Evolutionary conservation across 257 asterid genomes (phyloP).

Genomic region (Agastache rugosa): DNA sequence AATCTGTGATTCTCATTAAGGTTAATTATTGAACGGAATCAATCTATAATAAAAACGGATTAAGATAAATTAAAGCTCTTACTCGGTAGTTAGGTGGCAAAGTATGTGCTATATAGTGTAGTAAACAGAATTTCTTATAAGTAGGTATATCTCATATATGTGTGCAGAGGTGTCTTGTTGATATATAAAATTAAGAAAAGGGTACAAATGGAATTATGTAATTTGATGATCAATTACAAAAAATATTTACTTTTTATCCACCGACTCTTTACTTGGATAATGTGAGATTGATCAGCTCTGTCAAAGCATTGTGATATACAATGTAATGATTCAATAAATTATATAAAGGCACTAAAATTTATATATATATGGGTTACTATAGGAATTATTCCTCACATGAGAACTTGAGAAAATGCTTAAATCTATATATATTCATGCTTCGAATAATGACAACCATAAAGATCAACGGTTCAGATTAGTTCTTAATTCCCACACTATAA

Average conservation of each 20-base stretch:
- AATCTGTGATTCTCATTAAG: slow-evolving; percentile 3
- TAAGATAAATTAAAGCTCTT: neutral
- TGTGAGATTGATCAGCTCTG: too few species aligned
- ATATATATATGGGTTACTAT: too few species aligned
- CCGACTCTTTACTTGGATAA: too few species aligned
- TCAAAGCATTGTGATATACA: too few species aligned
- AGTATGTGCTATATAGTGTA: neutral
- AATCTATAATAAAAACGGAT: neutral
- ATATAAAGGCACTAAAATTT: too few species aligned
- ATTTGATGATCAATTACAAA: neutral
- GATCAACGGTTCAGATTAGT: too few species aligned
- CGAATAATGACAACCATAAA: too few species aligned
- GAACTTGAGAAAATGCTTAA: too few species aligned
- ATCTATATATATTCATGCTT: too few species aligned
- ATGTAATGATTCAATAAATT: too few species aligned
- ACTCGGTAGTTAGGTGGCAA: neutral
- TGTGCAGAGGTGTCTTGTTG: neutral
- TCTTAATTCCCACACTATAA: too few species aligned
- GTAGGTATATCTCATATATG: neutral
- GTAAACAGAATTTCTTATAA: neutral
- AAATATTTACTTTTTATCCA: neutral
- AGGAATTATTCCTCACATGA: too few species aligned
- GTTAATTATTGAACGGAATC: slow-evolving; percentile 8
- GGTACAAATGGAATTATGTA: neutral
- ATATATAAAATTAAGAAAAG: neutral